Conservation (phyloP, 1,139 yeast genomes). For the Hyphopichia fennica region DNA sequence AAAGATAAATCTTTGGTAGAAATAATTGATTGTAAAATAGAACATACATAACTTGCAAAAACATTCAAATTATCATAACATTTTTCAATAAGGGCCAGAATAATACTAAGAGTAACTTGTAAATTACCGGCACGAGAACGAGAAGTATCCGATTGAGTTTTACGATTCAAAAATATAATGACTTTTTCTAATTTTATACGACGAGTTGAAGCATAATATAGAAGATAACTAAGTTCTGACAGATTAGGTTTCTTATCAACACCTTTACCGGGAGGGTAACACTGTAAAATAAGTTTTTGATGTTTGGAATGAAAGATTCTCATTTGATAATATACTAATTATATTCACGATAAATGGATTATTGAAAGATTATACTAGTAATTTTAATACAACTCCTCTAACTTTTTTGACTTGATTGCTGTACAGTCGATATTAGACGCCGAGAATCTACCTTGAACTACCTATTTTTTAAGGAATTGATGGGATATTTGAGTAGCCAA, state of each 20-base stretch:
- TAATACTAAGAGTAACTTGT: slow-evolving; percentile 74
- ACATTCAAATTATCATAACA: slow-evolving; percentile 84
- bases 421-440: no score
- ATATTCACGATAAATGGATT: no score
- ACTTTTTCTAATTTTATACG: slow-evolving; percentile 88
- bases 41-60: slow-evolving; percentile 64
- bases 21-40: slow-evolving; percentile 47
- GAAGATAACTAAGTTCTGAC: slow-evolving; percentile 82
- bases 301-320: slow-evolving; percentile 70
- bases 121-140: slow-evolving; percentile 74
- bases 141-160: slow-evolving; percentile 61
- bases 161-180: slow-evolving; percentile 63
- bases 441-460: no score
- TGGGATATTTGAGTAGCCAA: no score
- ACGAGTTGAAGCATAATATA: slow-evolving; percentile 91
- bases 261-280: slow-evolving; percentile 89
- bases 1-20: slow-evolving; percentile 55
- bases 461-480: no score
- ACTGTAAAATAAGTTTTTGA: slow-evolving; percentile 83
- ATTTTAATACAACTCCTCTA: background rate
- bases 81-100: slow-evolving; percentile 66
- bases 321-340: slow-evolving; percentile 9
- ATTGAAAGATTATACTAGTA: no score
- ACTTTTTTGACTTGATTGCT: no score
- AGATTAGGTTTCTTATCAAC: slow-evolving; percentile 88